phyloP scores from a whole-genome alignment of 106 monocot genomes.

The Vanilla planifolia region DNA sequence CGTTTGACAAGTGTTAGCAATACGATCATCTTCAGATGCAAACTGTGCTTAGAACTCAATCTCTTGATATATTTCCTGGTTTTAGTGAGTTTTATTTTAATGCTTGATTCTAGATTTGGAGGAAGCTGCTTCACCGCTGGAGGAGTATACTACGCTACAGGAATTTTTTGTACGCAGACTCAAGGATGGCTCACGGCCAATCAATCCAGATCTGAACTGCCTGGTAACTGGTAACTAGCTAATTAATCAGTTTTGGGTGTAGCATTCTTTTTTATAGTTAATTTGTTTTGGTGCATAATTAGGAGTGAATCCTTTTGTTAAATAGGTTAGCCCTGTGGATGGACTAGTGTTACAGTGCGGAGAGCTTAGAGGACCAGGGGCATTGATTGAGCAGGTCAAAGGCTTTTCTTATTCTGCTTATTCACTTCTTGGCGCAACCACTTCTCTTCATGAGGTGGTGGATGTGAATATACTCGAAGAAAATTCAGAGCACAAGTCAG shows the following conservation, averaged over 20 bases:
- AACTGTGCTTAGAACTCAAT: background rate
- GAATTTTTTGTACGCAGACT: conserved; percentile 74
- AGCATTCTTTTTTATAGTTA: background rate
- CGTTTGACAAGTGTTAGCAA: background rate
- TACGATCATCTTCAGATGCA: background rate
- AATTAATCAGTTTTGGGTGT: conserved; percentile 12
- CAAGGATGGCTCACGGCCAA: conserved; percentile 75
- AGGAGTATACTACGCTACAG: conserved; percentile 74
- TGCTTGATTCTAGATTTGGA: conserved; percentile 62
- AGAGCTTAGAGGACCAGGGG: conserved; percentile 58
- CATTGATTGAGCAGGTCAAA: conserved; percentile 95
- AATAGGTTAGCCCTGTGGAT: conserved; percentile 93
- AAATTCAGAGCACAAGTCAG: conserved; percentile 17
- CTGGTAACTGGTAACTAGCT: conserved; percentile 96
- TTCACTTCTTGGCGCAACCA: conserved; percentile 79
- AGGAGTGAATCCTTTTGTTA: conserved; percentile 2
- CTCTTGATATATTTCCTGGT: background rate
- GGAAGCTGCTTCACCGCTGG: conserved; percentile 77
- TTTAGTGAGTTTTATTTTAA: background rate
- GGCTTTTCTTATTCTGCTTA: conserved; percentile 90
- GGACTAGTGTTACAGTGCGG: conserved; percentile 64
- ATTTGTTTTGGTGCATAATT: background rate
- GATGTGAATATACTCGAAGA: conserved; percentile 21
- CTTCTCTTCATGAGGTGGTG: conserved; percentile 51
- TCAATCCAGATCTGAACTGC: conserved; percentile 74